These are phyloP conservation scores for Ramaria sp. DNA, from an alignment of 768 basidiomycete species.

Conservation along the genomic window DNA sequence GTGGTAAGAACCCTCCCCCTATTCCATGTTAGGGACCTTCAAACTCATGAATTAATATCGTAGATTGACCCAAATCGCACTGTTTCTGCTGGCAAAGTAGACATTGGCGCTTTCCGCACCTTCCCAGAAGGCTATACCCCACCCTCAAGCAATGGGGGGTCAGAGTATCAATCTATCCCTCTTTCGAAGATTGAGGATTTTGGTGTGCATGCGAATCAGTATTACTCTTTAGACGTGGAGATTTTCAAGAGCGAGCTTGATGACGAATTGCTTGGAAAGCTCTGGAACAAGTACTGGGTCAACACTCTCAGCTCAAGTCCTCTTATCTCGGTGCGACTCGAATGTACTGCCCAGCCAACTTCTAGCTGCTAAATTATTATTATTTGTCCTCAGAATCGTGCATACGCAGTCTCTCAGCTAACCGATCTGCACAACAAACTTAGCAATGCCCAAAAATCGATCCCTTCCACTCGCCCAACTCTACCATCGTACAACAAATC, in stretches of 20 bases:
- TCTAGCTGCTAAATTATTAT: not conserved
- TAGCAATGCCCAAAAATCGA: slow-evolving; percentile 49
- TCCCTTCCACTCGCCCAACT: slow-evolving; percentile 47
- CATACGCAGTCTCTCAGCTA: slow-evolving; percentile 88
- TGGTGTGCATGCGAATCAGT: slow-evolving; percentile 94
- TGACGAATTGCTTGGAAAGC: slow-evolving; percentile 71
- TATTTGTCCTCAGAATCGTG: slow-evolving; percentile 57
- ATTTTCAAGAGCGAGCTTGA: slow-evolving; percentile 92
- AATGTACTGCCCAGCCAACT: not conserved
- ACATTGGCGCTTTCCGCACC: slow-evolving; percentile 97
- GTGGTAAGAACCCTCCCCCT: slow-evolving; percentile 49
- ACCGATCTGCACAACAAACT: slow-evolving; percentile 87
- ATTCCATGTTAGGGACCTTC: not conserved
- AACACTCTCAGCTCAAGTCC: slow-evolving; percentile 92
- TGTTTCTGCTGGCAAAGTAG: slow-evolving; percentile 95
- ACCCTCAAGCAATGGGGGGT: slow-evolving; percentile 43
- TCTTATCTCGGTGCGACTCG: slow-evolving; percentile 64
- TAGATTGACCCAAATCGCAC: slow-evolving; percentile 98
- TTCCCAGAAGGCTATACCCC: slow-evolving; percentile 95
- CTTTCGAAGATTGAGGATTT: slow-evolving; percentile 98
- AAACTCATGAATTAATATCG: not conserved
- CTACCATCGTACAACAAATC: slow-evolving; percentile 35
- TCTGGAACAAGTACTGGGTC: slow-evolving; percentile 99
- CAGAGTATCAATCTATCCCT: slow-evolving; percentile 94
- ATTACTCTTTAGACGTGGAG: slow-evolving; percentile 89